Conservation (phyloP, 75 land plant genomes). For the Pinus albicaulis region DNA sequence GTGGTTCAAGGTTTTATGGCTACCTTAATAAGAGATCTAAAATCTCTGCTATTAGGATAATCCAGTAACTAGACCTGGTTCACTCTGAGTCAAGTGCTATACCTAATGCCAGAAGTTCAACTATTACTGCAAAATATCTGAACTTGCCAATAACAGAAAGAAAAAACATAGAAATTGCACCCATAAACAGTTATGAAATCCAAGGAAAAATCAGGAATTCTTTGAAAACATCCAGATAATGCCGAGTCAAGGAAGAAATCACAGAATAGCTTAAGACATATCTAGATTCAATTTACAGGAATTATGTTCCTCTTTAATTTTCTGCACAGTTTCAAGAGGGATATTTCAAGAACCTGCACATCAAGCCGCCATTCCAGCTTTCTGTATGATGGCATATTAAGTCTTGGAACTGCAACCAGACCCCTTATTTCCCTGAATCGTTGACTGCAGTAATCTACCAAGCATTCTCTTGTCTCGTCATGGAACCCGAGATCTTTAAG, state of each 20-base stretch:
- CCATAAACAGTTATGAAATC: neutral
- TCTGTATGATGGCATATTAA: constrained; percentile 18
- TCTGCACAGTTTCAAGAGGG: neutral
- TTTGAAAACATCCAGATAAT: neutral
- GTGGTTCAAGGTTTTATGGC: neutral
- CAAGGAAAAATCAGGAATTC: neutral
- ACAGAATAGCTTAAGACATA: neutral
- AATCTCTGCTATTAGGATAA: neutral
- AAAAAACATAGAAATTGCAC: neutral
- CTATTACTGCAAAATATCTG: neutral
- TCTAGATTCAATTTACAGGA: neutral
- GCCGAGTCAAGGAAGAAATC: neutral
- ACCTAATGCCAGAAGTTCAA: neutral
- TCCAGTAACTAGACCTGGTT: neutral
- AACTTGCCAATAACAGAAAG: neutral
- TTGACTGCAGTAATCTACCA: constrained; percentile 17
- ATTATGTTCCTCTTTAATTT: neutral
- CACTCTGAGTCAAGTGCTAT: neutral
- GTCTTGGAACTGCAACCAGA: constrained; percentile 15
- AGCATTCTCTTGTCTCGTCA: constrained; percentile 9
- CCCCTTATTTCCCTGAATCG: constrained; percentile 14
- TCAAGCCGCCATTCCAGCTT: constrained; percentile 36
- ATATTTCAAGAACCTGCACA: constrained; percentile 16
- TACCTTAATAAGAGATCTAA: neutral
- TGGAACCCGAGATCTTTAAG: constrained; percentile 15